These are phyloP conservation scores for Shiraia sp. DNA, from an alignment of 2,329 filamentous ascomycete species.

Conservation along the genomic window DNA sequence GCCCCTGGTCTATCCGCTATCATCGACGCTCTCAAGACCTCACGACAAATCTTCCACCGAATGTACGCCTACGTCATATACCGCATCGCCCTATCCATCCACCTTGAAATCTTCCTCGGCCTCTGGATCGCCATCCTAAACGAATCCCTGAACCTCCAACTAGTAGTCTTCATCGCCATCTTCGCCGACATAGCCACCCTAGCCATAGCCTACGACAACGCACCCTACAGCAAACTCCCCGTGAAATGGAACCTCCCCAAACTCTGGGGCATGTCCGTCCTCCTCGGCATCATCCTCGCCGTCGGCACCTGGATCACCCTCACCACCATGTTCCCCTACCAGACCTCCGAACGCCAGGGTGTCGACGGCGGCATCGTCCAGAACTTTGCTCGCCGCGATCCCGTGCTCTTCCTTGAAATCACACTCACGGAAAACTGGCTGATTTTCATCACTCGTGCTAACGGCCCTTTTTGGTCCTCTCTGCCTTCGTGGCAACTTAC, in stretches of 20 bases:
- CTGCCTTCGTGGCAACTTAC: constrained; percentile 83
- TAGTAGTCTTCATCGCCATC: constrained; percentile 93
- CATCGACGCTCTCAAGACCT: constrained; percentile 90
- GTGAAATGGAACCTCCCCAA: constrained; percentile 96
- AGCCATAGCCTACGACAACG: constrained; percentile 92
- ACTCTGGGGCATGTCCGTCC: constrained; percentile 89
- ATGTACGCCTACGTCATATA: constrained; percentile 98
- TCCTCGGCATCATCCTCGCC: constrained; percentile 80
- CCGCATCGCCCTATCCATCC: constrained; percentile 88
- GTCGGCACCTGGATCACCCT: constrained; percentile 87
- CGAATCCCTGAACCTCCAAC: constrained; percentile 78
- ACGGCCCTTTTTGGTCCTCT: constrained; percentile 89
- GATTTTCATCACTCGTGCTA: constrained; percentile 93
- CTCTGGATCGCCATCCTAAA: constrained; percentile 91
- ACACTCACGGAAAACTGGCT: constrained; percentile 93
- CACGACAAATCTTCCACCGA: constrained; percentile 92
- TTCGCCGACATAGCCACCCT: constrained; percentile 92
- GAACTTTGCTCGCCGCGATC: constrained; percentile 81
- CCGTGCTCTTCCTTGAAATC: constrained; percentile 86
- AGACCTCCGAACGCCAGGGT: constrained; percentile 49
- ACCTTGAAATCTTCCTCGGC: constrained; percentile 88
- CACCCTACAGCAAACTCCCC: constrained; percentile 80
- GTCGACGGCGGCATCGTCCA: constrained; percentile 82
- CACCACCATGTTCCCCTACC: constrained; percentile 73
- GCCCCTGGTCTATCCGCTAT: constrained; percentile 89